These are phyloP conservation scores for Magnusiomyces clavatus DNA, from an alignment of 1,139 yeast species.

Conservation along the genomic window DNA sequence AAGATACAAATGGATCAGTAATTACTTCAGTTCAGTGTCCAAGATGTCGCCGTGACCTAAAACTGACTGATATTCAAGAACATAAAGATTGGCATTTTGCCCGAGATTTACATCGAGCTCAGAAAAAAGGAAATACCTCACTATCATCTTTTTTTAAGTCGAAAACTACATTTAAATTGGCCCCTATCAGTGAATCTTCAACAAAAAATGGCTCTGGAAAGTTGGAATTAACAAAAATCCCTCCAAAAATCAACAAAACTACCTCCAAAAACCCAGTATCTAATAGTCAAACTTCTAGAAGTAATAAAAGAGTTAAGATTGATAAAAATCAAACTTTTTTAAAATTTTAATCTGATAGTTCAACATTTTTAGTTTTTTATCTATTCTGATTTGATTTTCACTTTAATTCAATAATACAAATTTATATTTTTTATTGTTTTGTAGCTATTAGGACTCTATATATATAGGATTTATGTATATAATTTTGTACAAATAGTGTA, in stretches of 20 bases:
- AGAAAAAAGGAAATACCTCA: neutral
- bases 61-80: constrained; percentile 22
- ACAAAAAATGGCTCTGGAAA: neutral
- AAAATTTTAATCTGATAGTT: constrained; percentile 11
- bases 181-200: neutral
- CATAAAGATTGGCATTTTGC: constrained; percentile 39
- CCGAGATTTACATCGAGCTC: constrained; percentile 22
- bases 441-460: too few species aligned
- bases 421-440: too few species aligned
- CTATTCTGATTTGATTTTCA: too few species aligned
- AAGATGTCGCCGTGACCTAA: constrained; percentile 23
- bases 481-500: too few species aligned
- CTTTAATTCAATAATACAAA: too few species aligned
- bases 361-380: too few species aligned
- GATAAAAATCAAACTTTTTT: constrained; percentile 18
- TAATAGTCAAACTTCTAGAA: neutral
- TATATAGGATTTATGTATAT: too few species aligned
- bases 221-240: neutral
- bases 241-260: neutral
- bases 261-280: neutral
- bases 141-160: neutral
- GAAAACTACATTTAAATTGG: neutral
- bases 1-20: constrained; percentile 9
- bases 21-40: constrained; percentile 20
- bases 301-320: constrained; percentile 13